Evolutionary conservation across 1,284 basidiomycete species (phyloP).

Genomic region (Marasmius sp.): DNA sequence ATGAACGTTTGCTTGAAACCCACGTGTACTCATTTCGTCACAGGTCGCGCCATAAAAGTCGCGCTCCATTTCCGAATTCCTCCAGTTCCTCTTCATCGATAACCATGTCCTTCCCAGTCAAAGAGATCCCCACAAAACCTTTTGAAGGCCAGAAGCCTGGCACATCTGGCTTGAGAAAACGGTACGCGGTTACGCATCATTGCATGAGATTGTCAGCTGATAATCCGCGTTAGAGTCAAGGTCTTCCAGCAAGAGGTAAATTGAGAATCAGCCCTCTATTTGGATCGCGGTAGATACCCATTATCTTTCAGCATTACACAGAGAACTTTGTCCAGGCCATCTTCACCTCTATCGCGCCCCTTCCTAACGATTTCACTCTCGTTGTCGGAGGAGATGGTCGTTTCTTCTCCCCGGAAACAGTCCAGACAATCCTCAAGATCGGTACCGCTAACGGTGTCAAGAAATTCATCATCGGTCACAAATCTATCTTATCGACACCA

Average conservation of each 20-base stretch:
- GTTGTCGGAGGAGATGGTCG: slow-evolving; percentile 98
- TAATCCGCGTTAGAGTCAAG: slow-evolving; percentile 66
- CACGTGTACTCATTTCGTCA: background rate
- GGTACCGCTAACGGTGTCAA: slow-evolving; percentile 89
- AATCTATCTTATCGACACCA: slow-evolving; percentile 93
- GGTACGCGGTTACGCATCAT: slow-evolving; percentile 45
- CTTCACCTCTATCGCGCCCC: slow-evolving; percentile 84
- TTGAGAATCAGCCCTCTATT: slow-evolving; percentile 10
- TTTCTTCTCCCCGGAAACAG: slow-evolving; percentile 88
- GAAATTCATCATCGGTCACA: slow-evolving; percentile 88
- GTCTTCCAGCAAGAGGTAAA: slow-evolving; percentile 87
- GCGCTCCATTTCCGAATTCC: background rate
- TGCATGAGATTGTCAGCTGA: slow-evolving; percentile 13
- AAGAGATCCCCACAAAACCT: slow-evolving; percentile 71
- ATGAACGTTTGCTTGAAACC: background rate
- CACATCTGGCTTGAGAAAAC: slow-evolving; percentile 91
- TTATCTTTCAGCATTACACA: slow-evolving; percentile 79
- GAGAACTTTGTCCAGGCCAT: slow-evolving; percentile 98
- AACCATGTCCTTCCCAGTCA: slow-evolving; percentile 46
- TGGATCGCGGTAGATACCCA: slow-evolving; percentile 5
- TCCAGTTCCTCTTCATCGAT: slow-evolving; percentile 9
- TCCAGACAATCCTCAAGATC: slow-evolving; percentile 90
- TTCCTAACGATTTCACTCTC: slow-evolving; percentile 72
- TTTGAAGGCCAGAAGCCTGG: slow-evolving; percentile 93
- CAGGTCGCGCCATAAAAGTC: background rate